A percentile compares a stretch with the other conserved stretches of the same genome.
Conservation (phyloP, 2,329 filamentous ascomycete species). For the Penicillium freii region DNA sequence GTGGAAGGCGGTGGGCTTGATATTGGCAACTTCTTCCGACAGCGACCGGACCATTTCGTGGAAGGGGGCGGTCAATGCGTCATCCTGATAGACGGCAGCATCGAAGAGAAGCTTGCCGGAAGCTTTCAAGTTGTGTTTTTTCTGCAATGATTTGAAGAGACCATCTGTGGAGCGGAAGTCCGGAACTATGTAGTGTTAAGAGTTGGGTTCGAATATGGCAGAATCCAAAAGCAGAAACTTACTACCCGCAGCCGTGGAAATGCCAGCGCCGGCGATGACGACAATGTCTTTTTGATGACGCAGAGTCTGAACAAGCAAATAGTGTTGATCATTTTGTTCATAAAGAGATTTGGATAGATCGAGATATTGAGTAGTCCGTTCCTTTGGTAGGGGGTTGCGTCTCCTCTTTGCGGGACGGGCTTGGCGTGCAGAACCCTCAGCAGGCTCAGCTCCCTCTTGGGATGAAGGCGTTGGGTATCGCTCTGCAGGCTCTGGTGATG, state of each 20-base stretch:
- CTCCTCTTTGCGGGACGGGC: constrained; percentile 72
- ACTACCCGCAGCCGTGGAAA: constrained; percentile 94
- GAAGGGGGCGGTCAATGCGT: constrained; percentile 82
- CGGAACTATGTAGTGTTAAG: constrained; percentile 60
- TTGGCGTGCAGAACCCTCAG: constrained; percentile 45
- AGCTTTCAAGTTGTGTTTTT: constrained; percentile 84
- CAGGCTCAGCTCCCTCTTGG: constrained; percentile 27
- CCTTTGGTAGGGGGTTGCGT: constrained; percentile 59
- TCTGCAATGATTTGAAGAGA: constrained; percentile 80
- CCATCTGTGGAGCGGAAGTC: constrained; percentile 93
- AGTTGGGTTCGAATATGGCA: constrained; percentile 9
- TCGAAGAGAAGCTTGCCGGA: constrained; percentile 97
- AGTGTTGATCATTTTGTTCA: constrained; percentile 62
- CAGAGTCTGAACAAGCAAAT: constrained; percentile 69
- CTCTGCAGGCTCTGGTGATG: constrained; percentile 35
- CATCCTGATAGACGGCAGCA: constrained; percentile 93
- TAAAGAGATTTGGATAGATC: constrained; percentile 56
- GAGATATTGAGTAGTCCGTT: constrained; percentile 78
- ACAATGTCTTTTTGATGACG: constrained; percentile 95
- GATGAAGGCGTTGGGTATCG: constrained; percentile 46
- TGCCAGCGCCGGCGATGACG: constrained; percentile 92
- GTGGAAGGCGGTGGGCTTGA: constrained; percentile 84
- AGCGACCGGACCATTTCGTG: constrained; percentile 94
- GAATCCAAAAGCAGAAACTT: constrained; percentile 44
- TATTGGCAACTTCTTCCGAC: constrained; percentile 71